Percentiles rank a stretch among this genome's conserved stretches.
Evolutionary conservation across 495 filamentous ascomycete species (phyloP).

Genomic region (Margaritispora aquatica): DNA sequence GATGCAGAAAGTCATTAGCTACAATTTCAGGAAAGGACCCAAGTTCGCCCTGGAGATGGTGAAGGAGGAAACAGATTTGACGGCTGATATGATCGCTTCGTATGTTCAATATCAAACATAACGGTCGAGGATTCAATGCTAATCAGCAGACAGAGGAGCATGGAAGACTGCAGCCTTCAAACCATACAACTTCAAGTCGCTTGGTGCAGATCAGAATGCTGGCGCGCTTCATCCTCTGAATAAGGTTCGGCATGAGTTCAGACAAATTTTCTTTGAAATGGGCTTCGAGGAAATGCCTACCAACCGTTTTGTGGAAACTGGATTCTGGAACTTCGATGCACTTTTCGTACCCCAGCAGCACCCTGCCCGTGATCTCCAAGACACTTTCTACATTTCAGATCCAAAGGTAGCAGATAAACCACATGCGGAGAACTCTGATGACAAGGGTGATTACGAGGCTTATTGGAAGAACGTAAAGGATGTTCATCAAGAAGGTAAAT

Average conservation of each 20-base stretch:
- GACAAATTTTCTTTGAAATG: constrained; percentile 95
- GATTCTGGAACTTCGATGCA: constrained; percentile 98
- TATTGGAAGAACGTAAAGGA: constrained; percentile 83
- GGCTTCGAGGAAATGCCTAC: constrained; percentile 85
- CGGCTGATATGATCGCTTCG: constrained; percentile 81
- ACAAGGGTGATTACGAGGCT: constrained; percentile 68
- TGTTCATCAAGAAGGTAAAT: constrained; percentile 82
- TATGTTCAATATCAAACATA: constrained; percentile 18
- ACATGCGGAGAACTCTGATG: constrained; percentile 44
- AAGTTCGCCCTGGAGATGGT: constrained; percentile 81
- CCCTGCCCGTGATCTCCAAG: constrained; percentile 91
- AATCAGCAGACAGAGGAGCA: constrained; percentile 41
- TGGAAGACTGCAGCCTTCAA: constrained; percentile 90
- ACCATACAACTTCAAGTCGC: constrained; percentile 94
- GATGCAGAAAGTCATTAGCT: constrained; percentile 77
- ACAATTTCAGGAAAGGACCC: constrained; percentile 73
- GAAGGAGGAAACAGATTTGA: constrained; percentile 93
- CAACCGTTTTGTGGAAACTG: constrained; percentile 80
- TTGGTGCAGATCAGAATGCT: constrained; percentile 70
- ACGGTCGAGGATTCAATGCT: constrained; percentile 4
- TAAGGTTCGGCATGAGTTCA: constrained; percentile 90
- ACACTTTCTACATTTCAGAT: constrained; percentile 97
- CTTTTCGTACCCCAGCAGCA: constrained; percentile 98
- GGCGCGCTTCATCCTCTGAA: constrained; percentile 91
- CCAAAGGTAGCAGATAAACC: constrained; percentile 72